phyloP scores from a whole-genome alignment of 108 stramenopile genomes.

The Nitzschia inconspicua region DNA sequence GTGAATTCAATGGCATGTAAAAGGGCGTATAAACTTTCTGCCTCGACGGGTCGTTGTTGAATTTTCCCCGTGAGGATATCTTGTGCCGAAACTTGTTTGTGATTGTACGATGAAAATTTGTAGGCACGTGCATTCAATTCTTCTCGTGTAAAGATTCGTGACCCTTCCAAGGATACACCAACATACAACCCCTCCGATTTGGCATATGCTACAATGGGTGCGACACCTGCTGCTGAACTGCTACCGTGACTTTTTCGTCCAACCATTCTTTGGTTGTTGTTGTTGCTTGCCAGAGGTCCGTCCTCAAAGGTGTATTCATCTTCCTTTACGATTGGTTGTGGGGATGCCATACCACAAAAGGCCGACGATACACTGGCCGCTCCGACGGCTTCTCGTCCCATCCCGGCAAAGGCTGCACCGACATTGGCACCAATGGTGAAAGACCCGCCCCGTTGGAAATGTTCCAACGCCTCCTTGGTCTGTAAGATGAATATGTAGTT shows the following conservation, averaged over 20 bases:
- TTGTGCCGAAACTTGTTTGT: constrained; percentile 49
- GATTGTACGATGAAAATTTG: constrained; percentile 46
- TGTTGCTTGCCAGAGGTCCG: not conserved
- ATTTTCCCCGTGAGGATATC: constrained; percentile 79
- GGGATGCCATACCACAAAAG: constrained; percentile 19
- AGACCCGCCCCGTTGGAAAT: constrained; percentile 71
- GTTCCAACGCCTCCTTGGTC: constrained; percentile 76
- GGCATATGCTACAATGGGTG: constrained; percentile 86
- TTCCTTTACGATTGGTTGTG: constrained; percentile 40
- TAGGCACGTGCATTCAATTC: constrained; percentile 79
- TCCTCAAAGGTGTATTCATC: constrained; percentile 51
- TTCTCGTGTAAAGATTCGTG: constrained; percentile 69
- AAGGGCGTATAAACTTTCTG: constrained; percentile 72
- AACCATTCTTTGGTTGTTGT: not conserved
- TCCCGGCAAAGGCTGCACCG: constrained; percentile 70
- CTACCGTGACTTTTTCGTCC: not conserved
- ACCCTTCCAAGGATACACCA: constrained; percentile 84
- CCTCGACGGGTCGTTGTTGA: constrained; percentile 63
- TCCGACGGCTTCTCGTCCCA: constrained; percentile 79
- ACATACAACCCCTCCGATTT: constrained; percentile 84
- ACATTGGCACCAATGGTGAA: constrained; percentile 80
- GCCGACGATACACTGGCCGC: constrained; percentile 66
- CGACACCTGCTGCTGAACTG: constrained; percentile 34
- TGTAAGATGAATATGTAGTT: constrained; percentile 84
- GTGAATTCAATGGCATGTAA: constrained; percentile 71